Evolutionary conservation across 352 stramenopile species (phyloP).

Genomic region (Chrysophaeum taylorii): DNA sequence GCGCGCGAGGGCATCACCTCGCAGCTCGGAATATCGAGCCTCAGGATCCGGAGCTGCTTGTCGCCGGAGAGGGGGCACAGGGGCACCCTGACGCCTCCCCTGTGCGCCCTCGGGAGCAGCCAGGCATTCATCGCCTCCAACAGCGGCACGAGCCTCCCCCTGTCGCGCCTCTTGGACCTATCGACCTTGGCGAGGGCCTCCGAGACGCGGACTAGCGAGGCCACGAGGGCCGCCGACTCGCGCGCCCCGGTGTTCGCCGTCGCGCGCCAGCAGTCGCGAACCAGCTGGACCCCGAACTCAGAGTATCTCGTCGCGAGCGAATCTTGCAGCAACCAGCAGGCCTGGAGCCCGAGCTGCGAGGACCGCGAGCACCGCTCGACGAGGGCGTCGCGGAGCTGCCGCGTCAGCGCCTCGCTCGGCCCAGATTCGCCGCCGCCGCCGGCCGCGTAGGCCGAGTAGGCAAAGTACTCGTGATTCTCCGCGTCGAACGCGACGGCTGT

Average conservation of each 20-base stretch:
- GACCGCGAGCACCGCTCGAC: not conserved
- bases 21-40: not conserved
- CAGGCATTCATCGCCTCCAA: not conserved
- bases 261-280: not conserved
- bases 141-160: not conserved
- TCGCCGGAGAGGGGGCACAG: not conserved
- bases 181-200: slow-evolving; percentile 1
- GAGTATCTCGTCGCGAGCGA: not conserved
- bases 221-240: slow-evolving; percentile 2
- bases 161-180: not conserved
- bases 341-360: not conserved
- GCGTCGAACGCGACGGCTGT: no score
- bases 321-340: slow-evolving; percentile 1
- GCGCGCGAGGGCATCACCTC: slow-evolving; percentile 11
- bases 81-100: not conserved
- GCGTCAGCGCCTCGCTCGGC: not conserved
- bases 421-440: no score
- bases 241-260: not conserved
- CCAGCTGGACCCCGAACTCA: not conserved
- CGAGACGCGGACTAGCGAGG: not conserved
- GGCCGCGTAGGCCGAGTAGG: no score
- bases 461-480: no score
- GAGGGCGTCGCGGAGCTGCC: not conserved
- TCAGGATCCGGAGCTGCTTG: not conserved
- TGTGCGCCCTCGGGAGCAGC: not conserved